Conservation (phyloP, 73 alveolate species). For the Paramecium sonneborni region DNA sequence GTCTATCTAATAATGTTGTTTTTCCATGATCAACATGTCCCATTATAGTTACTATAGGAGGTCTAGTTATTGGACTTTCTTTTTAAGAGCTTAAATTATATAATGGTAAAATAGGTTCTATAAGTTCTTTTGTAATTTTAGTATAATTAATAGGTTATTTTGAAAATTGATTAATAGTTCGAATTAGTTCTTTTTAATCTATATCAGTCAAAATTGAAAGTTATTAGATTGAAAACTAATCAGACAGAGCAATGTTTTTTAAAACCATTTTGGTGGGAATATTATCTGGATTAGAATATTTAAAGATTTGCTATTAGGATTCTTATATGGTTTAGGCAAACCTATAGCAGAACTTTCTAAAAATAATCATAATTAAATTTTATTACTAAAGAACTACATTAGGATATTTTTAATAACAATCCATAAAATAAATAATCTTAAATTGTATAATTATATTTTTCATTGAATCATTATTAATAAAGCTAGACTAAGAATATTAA, state of each 20-base stretch:
- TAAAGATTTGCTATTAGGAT: not conserved
- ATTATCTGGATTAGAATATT: not conserved
- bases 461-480: not conserved
- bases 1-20: conserved; percentile 91
- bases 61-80: conserved; percentile 52
- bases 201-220: not conserved
- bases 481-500: not conserved
- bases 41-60: conserved; percentile 93
- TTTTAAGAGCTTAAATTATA: not conserved
- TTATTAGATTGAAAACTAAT: not conserved
- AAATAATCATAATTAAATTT: conserved; percentile 19
- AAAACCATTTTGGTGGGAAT: not conserved
- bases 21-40: conserved; percentile 99
- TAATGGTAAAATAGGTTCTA: not conserved
- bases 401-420: not conserved
- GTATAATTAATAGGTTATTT: not conserved
- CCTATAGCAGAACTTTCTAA: conserved; percentile 15
- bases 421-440: no score
- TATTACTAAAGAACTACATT: not conserved
- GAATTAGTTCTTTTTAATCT: not conserved
- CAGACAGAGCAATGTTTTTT: not conserved
- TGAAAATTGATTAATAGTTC: not conserved
- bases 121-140: not conserved
- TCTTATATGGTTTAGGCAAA: not conserved
- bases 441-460: not conserved